These are phyloP conservation scores for Coniochaeta sp. DNA, from an alignment of 2,329 filamentous ascomycete genomes.

Conservation along the genomic window DNA sequence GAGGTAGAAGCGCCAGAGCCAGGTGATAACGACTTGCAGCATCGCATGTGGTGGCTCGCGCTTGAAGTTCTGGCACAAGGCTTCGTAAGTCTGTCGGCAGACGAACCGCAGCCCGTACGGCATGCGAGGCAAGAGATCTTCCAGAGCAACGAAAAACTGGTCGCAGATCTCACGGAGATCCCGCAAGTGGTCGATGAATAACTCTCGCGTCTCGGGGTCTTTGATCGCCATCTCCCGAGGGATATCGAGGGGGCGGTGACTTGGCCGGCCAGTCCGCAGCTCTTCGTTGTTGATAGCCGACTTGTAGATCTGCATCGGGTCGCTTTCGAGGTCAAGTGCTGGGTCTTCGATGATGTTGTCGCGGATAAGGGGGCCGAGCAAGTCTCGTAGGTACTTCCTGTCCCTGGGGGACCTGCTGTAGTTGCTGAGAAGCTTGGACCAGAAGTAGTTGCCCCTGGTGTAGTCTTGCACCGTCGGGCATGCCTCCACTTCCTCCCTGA, in stretches of 20 bases:
- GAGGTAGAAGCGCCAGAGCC: conserved; percentile 92
- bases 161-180: conserved; percentile 93
- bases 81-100: conserved; percentile 77
- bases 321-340: conserved; percentile 86
- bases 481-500: conserved; percentile 77
- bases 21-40: conserved; percentile 78
- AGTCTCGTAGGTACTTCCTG: conserved; percentile 82
- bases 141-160: conserved; percentile 74
- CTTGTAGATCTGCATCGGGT: conserved; percentile 94
- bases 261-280: conserved; percentile 79
- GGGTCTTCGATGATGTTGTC: conserved; percentile 92
- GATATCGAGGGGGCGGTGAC: conserved; percentile 74
- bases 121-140: conserved; percentile 80
- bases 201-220: conserved; percentile 82
- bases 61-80: conserved; percentile 69
- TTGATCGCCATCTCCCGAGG: conserved; percentile 91
- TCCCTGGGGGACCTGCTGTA: conserved; percentile 90
- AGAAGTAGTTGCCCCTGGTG: conserved; percentile 85
- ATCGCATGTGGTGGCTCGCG: conserved; percentile 71
- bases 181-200: conserved; percentile 91
- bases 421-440: conserved; percentile 76
- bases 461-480: conserved; percentile 75
- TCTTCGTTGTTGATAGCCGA: conserved; percentile 97
- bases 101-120: conserved; percentile 90
- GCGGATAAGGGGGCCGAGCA: conserved; percentile 77